Conservation (phyloP, 1,139 yeast genomes). For the Ogataea hybrid region DNA sequence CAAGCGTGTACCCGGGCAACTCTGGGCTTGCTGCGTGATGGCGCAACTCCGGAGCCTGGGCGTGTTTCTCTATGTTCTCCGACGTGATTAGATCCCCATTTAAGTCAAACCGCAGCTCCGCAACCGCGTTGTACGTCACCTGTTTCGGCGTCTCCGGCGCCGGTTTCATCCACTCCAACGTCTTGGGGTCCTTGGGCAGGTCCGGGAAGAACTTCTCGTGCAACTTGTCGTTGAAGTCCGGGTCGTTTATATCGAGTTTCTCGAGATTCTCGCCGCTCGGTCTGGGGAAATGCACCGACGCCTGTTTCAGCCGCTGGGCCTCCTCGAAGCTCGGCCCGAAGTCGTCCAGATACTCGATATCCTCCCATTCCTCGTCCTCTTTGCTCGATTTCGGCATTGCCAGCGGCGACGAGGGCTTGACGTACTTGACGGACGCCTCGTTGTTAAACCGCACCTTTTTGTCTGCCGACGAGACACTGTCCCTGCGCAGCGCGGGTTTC, state of each 20-base stretch:
- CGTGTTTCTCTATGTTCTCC: conserved; percentile 39
- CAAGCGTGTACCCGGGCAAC: conserved; percentile 87
- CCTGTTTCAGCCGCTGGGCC: conserved; percentile 29
- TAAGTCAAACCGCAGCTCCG: conserved; percentile 84
- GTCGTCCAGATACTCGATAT: conserved; percentile 35
- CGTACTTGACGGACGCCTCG: conserved; percentile 42
- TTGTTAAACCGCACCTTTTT: conserved; percentile 43
- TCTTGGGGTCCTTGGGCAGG: conserved; percentile 76
- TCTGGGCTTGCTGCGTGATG: conserved; percentile 90
- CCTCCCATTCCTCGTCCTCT: conserved; percentile 33
- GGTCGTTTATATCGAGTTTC: conserved; percentile 62
- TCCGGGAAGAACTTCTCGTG: conserved; percentile 89
- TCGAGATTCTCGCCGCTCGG: conserved; percentile 34
- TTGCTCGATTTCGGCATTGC: conserved; percentile 17
- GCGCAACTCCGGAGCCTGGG: conserved; percentile 72
- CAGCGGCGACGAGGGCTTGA: conserved; percentile 21
- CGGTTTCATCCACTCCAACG: conserved; percentile 90
- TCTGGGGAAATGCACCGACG: conserved; percentile 62
- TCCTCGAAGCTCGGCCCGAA: conserved; percentile 41
- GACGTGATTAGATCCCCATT: conserved; percentile 69
- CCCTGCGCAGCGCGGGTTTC: conserved; percentile 23
- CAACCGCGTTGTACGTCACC: conserved; percentile 55
- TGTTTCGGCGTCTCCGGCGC: conserved; percentile 41
- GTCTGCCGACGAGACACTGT: conserved; percentile 16
- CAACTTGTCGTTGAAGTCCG: conserved; percentile 72